Conservation (phyloP, 495 filamentous ascomycete genomes). For the Aspergillus sclerotioniger region DNA sequence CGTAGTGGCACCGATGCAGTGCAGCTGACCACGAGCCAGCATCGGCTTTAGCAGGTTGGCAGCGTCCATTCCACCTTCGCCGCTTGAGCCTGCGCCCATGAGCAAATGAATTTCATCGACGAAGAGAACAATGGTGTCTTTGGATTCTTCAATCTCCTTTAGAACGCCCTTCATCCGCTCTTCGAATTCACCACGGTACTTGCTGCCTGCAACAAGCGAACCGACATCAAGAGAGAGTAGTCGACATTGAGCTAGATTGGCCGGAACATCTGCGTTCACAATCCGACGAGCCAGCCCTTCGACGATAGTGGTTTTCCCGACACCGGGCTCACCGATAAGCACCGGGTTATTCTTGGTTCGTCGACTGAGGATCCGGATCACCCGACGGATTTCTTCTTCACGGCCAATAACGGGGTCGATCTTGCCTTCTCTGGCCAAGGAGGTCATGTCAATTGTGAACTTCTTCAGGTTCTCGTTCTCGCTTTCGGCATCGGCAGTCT, state of each 20-base stretch:
- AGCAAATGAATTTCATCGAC: slow-evolving; percentile 98
- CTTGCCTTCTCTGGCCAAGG: slow-evolving; percentile 90
- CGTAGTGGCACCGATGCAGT: slow-evolving; percentile 97
- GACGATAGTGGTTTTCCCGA: slow-evolving; percentile 97
- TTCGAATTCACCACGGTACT: slow-evolving; percentile 97
- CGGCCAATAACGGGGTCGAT: slow-evolving; percentile 97
- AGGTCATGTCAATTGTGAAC: slow-evolving; percentile 97
- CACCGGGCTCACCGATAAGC: slow-evolving; percentile 92
- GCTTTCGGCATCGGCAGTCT: slow-evolving; percentile 85
- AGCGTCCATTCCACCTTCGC: slow-evolving; percentile 98
- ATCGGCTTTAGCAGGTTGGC: slow-evolving; percentile 97
- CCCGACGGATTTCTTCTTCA: slow-evolving; percentile 93
- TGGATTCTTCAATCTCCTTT: slow-evolving; percentile 95
- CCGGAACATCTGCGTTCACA: slow-evolving; percentile 92
- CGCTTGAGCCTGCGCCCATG: slow-evolving; percentile 91
- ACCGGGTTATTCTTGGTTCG: slow-evolving; percentile 99
- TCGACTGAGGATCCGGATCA: slow-evolving; percentile 87
- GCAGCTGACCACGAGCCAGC: slow-evolving; percentile 91
- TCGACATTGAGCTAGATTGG: slow-evolving; percentile 91
- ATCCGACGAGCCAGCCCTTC: slow-evolving; percentile 95
- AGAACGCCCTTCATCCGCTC: slow-evolving; percentile 98
- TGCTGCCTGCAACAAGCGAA: slow-evolving; percentile 91
- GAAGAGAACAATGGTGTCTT: slow-evolving; percentile 95
- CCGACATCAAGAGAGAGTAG: slow-evolving; percentile 94
- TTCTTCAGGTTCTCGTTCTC: slow-evolving; percentile 94